Evolutionary conservation across 768 basidiomycete genomes (phyloP), one percentile per base, ranked within the genome.

Genomic region (Pleurotus eryngii): DNA sequence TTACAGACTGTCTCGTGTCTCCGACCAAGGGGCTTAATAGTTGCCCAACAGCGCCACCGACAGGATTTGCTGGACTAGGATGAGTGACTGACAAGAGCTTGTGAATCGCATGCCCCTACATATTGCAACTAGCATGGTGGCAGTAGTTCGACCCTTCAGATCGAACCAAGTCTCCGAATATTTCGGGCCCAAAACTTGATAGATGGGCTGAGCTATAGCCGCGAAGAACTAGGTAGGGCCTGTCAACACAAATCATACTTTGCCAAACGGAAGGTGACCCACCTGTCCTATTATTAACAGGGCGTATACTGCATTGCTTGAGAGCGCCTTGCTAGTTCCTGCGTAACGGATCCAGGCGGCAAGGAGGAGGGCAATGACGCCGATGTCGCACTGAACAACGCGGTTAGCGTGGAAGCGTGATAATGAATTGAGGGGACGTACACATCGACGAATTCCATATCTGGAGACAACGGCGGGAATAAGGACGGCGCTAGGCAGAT

Each of bases 131-230:
- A 81, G 65, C 81, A 82, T 84, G 1, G 81, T 94, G 11, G 89
- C 89, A 0, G 91, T 92, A 2, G 88, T 92, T 42, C 92, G 78
- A 12, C 86, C 84, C 58, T 81, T 75, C 47, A 92, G 70, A 59
- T 88, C 84, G 64, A 94, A 94, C 92, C 92, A 94, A 30, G 72
- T 81, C 66, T 94, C 89, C 0, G 91, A 92, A 69, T 87, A 94
- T 53, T 82, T 85, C 1, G 92, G 89, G 4, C 87, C 88, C 7
- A 92, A 72, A 22, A 93, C 81, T 70, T 90, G 90, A 68, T 83
- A 92, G 12, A 86, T 73, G 2, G 90, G 84, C 64, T 90, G 87
- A 2, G 88, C 75, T 46, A 90, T 68, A 1, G 81, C 82, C 5
- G 81, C 76, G 40, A 92, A 77, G 14, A 85, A 61, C 89, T 91